Conservation (phyloP, 2,329 filamentous ascomycete species). For the Lasiodiplodia citricola region DNA sequence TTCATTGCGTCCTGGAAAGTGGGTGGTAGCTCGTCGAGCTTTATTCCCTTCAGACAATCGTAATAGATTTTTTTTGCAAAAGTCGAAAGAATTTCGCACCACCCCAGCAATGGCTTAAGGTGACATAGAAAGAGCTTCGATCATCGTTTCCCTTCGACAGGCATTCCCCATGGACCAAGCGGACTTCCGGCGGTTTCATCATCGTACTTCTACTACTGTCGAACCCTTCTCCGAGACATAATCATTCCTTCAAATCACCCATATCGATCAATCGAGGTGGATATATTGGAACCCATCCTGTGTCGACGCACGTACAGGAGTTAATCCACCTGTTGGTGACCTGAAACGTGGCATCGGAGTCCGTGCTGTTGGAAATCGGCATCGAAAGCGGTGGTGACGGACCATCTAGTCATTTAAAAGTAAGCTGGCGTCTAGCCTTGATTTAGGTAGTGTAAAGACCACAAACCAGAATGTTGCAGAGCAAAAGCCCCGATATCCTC, state of each 20-base stretch:
- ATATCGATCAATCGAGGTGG: not conserved
- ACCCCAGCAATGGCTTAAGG: conserved; percentile 31
- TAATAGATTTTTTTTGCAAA: too few relatives aligned
- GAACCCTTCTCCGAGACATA: too few relatives aligned
- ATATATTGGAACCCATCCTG: fast-evolving
- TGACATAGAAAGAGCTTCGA: not conserved
- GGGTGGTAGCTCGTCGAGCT: conserved; percentile 23
- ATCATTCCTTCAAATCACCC: not conserved
- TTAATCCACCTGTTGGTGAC: not conserved
- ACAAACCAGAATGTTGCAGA: not conserved
- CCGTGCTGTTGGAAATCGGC: not conserved
- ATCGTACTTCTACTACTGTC: too few relatives aligned
- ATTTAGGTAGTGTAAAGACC: too few relatives aligned
- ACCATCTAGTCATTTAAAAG: not conserved
- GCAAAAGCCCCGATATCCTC: not conserved
- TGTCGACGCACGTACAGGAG: not conserved
- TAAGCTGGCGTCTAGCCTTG: not conserved
- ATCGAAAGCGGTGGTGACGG: not conserved
- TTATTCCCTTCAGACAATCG: not conserved
- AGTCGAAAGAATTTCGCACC: too few relatives aligned
- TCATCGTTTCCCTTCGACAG: too few relatives aligned
- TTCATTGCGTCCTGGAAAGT: conserved; percentile 28
- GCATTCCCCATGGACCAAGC: not conserved
- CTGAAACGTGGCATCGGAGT: not conserved
- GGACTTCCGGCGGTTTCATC: not conserved